phyloP scores from a whole-genome alignment of 2,329 filamentous ascomycete genomes.

The Lachnellula cervina region DNA sequence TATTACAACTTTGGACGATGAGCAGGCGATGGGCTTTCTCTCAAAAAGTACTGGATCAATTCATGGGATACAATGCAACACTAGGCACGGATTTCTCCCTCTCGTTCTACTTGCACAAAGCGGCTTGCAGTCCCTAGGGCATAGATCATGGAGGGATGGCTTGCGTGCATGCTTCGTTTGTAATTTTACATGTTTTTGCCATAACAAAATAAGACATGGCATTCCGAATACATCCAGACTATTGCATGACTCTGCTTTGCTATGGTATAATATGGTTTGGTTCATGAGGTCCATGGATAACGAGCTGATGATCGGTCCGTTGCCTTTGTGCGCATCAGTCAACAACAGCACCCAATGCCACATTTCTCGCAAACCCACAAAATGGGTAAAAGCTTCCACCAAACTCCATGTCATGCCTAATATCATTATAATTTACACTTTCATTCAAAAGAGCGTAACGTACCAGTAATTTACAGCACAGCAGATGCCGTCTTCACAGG shows the following conservation, averaged over 20 bases:
- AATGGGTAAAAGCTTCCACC: slow-evolving; percentile 60
- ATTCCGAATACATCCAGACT: background rate
- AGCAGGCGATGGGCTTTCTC: slow-evolving; percentile 11
- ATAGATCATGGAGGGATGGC: slow-evolving; percentile 16
- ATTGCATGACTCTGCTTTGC: background rate
- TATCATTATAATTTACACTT: slow-evolving; percentile 7
- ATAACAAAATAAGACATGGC: slow-evolving; percentile 15
- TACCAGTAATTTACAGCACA: slow-evolving; percentile 81
- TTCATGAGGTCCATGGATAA: background rate
- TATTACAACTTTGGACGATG: slow-evolving; percentile 6
- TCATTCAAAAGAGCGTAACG: slow-evolving; percentile 16
- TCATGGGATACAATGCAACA: slow-evolving; percentile 10
- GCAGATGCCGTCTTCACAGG: slow-evolving; percentile 65
- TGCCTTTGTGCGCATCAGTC: background rate
- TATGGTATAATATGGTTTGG: background rate
- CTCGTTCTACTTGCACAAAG: slow-evolving; percentile 6
- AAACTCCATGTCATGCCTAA: slow-evolving; percentile 77
- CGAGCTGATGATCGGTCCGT: no score
- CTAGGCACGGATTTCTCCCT: slow-evolving; percentile 6
- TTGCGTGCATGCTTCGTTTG: slow-evolving; percentile 18
- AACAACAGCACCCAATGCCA: slow-evolving; percentile 6
- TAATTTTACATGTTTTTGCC: slow-evolving; percentile 23
- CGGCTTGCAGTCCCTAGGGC: slow-evolving; percentile 10
- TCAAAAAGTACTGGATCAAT: slow-evolving; percentile 18
- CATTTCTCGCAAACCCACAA: slow-evolving; percentile 24